phyloP scores from a whole-genome alignment of 1,284 basidiomycete species.

The Coniferiporia sulphurascens region DNA sequence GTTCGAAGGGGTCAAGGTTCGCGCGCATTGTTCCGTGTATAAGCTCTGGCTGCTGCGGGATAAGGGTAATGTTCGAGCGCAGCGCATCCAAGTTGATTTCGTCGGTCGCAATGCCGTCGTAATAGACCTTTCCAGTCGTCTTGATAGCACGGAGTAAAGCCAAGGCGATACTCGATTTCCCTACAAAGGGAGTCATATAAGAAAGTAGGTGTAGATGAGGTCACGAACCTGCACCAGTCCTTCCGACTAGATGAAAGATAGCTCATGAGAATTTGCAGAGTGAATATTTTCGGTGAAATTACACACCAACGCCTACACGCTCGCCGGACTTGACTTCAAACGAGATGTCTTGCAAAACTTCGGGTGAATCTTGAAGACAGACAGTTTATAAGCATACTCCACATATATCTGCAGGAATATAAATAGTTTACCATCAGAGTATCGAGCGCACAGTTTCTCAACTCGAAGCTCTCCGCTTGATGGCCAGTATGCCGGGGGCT shows the following conservation, averaged over 20 bases:
- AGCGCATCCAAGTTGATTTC: constrained; percentile 40
- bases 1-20: constrained; percentile 37
- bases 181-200: background rate
- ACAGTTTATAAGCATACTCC: background rate
- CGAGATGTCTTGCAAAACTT: constrained; percentile 35
- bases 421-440: constrained; percentile 19
- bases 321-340: constrained; percentile 38
- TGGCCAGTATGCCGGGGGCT: constrained; percentile 38
- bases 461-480: constrained; percentile 36
- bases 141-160: constrained; percentile 40
- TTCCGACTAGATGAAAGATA: constrained; percentile 25
- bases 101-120: constrained; percentile 29
- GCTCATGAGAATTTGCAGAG: background rate
- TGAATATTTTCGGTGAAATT: background rate
- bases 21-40: constrained; percentile 24
- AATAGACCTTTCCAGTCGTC: constrained; percentile 37
- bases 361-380: constrained; percentile 25
- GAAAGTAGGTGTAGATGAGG: background rate
- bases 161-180: constrained; percentile 34
- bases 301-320: constrained; percentile 37
- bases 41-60: constrained; percentile 41
- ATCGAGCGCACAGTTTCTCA: constrained; percentile 27
- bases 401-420: background rate
- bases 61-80: constrained; percentile 41
- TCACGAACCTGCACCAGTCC: constrained; percentile 36